phyloP scores from a whole-genome alignment of 78 protist species.

The Dictyostelium brefeldianum region DNA sequence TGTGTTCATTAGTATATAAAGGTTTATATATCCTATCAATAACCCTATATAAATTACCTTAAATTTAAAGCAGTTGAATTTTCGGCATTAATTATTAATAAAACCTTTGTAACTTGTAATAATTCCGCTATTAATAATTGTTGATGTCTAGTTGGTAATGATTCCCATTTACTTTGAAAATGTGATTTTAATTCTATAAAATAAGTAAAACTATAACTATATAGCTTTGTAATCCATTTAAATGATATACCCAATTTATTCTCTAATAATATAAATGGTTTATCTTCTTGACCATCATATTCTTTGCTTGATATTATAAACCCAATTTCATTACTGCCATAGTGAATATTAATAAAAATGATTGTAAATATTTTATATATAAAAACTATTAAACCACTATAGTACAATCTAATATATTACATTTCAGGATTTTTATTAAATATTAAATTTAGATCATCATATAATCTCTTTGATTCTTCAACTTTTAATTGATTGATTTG shows the following conservation, averaged over 20 bases:
- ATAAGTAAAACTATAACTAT: constrained; percentile 25
- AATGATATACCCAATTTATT: constrained; percentile 53
- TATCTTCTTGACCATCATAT: not conserved
- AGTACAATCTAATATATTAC: constrained; percentile 1
- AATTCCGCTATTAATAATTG: not conserved
- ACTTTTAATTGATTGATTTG: not conserved
- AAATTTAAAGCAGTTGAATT: constrained; percentile 38
- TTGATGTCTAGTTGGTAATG: not conserved
- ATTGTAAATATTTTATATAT: no score
- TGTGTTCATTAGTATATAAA: not conserved
- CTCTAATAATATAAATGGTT: constrained; percentile 36
- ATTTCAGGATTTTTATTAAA: constrained; percentile 42
- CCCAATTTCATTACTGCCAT: constrained; percentile 67
- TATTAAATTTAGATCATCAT: constrained; percentile 19
- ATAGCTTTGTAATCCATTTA: constrained; percentile 3
- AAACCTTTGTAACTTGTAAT: not conserved
- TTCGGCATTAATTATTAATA: constrained; percentile 67
- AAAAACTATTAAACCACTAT: no score
- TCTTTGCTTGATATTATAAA: constrained; percentile 45
- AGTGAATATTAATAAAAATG: not conserved
- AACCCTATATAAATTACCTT: not conserved
- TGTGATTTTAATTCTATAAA: constrained; percentile 5
- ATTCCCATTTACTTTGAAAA: not conserved
- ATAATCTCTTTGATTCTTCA: constrained; percentile 6
- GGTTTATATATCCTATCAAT: not conserved